Evolutionary conservation across 495 filamentous ascomycete species (phyloP).

Genomic region (Aspergillus homomorphus): DNA sequence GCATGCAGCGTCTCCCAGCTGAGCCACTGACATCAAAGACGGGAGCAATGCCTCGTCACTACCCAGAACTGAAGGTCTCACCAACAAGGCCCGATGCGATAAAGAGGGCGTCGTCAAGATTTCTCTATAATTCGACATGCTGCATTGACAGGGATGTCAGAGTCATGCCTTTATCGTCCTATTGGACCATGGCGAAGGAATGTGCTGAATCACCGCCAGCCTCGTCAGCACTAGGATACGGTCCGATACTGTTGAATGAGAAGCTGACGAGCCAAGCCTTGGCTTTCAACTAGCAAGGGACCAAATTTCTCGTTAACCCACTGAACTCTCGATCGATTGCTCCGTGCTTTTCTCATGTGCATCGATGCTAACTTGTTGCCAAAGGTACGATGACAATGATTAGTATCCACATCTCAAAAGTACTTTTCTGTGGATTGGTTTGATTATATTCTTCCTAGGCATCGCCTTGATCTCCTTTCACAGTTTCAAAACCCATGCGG

Average conservation of each 20-base stretch:
- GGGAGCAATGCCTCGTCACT: neutral
- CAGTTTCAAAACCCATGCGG: too few relatives aligned
- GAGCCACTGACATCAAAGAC: neutral
- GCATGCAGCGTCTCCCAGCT: neutral
- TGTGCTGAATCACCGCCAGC: neutral
- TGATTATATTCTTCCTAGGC: neutral
- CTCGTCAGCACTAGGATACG: neutral
- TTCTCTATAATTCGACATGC: too few relatives aligned
- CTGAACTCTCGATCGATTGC: neutral
- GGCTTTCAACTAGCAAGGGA: neutral
- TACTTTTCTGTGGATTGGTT: neutral
- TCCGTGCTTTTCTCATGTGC: neutral
- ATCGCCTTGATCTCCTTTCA: neutral
- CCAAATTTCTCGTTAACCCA: neutral
- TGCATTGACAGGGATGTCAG: neutral
- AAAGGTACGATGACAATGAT: neutral
- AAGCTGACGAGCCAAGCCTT: neutral
- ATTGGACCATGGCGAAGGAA: neutral
- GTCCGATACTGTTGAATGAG: neutral
- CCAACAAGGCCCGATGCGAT: too few relatives aligned
- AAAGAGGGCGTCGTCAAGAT: too few relatives aligned
- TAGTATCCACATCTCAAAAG: neutral
- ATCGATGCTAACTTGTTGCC: neutral
- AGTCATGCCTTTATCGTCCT: neutral
- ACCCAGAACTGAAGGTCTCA: neutral